These are phyloP conservation scores for Hygrocybe coccinea DNA, from an alignment of 768 basidiomycete species.

Conservation along the genomic window DNA sequence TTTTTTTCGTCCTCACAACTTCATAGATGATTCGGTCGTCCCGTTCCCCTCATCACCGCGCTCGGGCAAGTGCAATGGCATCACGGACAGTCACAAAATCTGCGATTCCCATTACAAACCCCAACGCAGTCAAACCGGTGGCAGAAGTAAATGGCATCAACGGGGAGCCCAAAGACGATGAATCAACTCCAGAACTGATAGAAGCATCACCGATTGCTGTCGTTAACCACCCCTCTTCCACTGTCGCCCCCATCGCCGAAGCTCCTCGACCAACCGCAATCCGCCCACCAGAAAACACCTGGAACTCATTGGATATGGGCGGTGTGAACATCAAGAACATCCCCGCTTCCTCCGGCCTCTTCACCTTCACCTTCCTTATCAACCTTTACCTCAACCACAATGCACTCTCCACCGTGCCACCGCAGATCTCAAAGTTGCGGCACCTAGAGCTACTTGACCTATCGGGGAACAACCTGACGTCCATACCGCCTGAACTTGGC, in stretches of 20 bases:
- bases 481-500: slow-evolving; percentile 82
- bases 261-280: slow-evolving; percentile 59
- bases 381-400: slow-evolving; percentile 98
- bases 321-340: slow-evolving; percentile 91
- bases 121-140: slow-evolving; percentile 60
- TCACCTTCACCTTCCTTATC: slow-evolving; percentile 87
- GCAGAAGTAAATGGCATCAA: slow-evolving; percentile 31
- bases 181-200: slow-evolving; percentile 25
- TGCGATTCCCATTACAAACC: slow-evolving; percentile 89
- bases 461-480: slow-evolving; percentile 77
- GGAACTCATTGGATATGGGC: slow-evolving; percentile 94
- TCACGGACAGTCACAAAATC: slow-evolving; percentile 81
- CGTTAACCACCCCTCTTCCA: slow-evolving; percentile 68
- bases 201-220: slow-evolving; percentile 32
- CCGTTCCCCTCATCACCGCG: slow-evolving; percentile 88
- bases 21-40: slow-evolving; percentile 76
- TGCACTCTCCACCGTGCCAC: slow-evolving; percentile 67
- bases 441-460: slow-evolving; percentile 88
- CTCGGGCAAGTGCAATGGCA: slow-evolving; percentile 91
- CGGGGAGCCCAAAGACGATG: slow-evolving; percentile 24
- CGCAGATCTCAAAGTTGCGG: slow-evolving; percentile 76
- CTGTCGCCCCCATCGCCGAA: slow-evolving; percentile 66
- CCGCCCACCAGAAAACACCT: slow-evolving; percentile 69
- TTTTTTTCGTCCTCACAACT: slow-evolving; percentile 17
- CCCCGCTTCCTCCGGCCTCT: slow-evolving; percentile 68